Evolutionary conservation across 371 early-diverging fungal species (phyloP), one percentile per base, ranked within the genome.

Genomic region (Actinomucor elegans): DNA sequence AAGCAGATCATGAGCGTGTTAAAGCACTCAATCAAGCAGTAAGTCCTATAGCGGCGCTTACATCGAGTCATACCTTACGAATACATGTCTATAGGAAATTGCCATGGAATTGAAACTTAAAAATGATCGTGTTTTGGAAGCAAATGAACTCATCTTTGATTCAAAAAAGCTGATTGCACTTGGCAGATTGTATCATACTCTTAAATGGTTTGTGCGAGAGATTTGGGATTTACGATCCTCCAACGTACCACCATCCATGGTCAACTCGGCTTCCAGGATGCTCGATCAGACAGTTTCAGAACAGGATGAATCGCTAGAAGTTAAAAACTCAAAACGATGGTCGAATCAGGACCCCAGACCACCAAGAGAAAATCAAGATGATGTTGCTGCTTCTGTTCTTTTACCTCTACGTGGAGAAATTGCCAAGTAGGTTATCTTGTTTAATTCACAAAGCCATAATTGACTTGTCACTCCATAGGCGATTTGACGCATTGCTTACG

Each of bases 91-190:
- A 31, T n/a, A 83, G 84, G 96, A 96, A 83, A 91, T 89, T 2
- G 65, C 65, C 18, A 59, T 87, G 56, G 92, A 93, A 61, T 70
- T 89, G 66, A 78, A 79, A 11, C 76, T 94, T n/a, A 94, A 93
- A 60, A 76, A 84, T 5, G 92, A 91, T 52, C 71, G 93, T 7
- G 83, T 86, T 1, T 73, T 96, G 24, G 84, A 89, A 45, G 57
- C 86, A 9, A 80, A 81, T 45, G 96, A 96, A 57, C 76, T 96
- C 4, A 79, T 96, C 7, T 88, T 94, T 53, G 97, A 96, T 42
- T 66, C 71, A 14, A 89, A 89, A 48, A 90, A 84, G 38, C 58
- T 95, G 28, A 78, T 85, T 48, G 70, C 83, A 5, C 50, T 94
- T 7, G 94, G 93, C 1, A 77, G 84, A 59, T 67, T 94, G 48